Evolutionary conservation across 2,329 filamentous ascomycete genomes (phyloP).

Genomic region (Monosporascus sp.): DNA sequence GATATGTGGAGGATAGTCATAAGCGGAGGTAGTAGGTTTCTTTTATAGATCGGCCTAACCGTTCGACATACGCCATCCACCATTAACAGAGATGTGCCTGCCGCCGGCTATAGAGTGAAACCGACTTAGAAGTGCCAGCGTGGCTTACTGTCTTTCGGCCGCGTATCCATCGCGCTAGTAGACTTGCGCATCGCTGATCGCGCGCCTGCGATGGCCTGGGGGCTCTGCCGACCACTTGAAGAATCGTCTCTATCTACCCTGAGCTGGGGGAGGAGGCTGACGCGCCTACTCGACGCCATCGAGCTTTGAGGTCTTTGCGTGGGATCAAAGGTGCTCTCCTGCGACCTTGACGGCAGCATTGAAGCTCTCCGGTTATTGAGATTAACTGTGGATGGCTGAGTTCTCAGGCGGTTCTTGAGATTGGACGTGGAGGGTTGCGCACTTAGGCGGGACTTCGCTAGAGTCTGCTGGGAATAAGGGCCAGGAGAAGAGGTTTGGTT

Average conservation of each 20-base stretch:
- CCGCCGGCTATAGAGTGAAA: background rate
- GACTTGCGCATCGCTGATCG: conserved; percentile 39
- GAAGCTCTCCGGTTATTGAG: conserved; percentile 47
- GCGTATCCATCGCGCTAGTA: conserved; percentile 24
- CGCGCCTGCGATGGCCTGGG: conserved; percentile 42
- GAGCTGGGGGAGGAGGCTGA: conserved; percentile 50
- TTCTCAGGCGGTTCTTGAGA: conserved; percentile 37
- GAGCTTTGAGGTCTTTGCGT: conserved; percentile 52
- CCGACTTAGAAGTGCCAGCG: conserved; percentile 40
- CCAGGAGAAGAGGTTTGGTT: conserved; percentile 48
- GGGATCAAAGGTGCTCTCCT: conserved; percentile 21
- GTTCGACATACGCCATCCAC: background rate
- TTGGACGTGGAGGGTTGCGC: conserved; percentile 40
- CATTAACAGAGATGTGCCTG: too few relatives aligned
- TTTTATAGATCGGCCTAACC: background rate
- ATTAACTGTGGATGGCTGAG: conserved; percentile 40
- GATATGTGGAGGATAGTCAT: background rate
- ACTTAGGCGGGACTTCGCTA: conserved; percentile 40
- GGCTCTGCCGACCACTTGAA: conserved; percentile 42
- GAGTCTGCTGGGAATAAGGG: conserved; percentile 41
- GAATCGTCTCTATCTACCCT: conserved; percentile 26
- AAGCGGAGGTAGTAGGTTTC: background rate
- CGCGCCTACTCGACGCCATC: conserved; percentile 44
- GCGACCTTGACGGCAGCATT: conserved; percentile 42
- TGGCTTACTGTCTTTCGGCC: conserved; percentile 40